Percentiles rank a stretch among this genome's conserved stretches.
These are phyloP conservation scores for Magnolia kwangsiensis DNA, from an alignment of 164 flowering plant species.

Conservation along the genomic window DNA sequence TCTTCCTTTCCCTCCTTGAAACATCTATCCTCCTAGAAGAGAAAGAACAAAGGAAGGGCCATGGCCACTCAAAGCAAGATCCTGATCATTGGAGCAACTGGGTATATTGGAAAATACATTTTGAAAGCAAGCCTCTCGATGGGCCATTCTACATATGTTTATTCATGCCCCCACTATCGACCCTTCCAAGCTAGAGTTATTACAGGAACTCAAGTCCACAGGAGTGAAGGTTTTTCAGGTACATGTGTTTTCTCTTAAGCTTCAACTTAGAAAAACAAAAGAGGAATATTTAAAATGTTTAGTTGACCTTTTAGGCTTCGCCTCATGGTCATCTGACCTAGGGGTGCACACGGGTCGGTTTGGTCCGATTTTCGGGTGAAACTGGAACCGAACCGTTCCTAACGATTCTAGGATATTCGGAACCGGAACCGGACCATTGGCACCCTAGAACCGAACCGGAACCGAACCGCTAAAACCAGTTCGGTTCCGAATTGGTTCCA, in stretches of 20 bases:
- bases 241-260: not conserved
- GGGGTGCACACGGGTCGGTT: too few relatives aligned
- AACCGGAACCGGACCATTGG: too few relatives aligned
- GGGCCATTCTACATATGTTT: slow-evolving; percentile 35
- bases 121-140: slow-evolving; percentile 31
- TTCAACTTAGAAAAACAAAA: not conserved
- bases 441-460: too few relatives aligned
- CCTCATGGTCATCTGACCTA: not conserved
- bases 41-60: not conserved
- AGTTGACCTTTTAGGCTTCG: not conserved
- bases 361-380: too few relatives aligned
- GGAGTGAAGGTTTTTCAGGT: slow-evolving; percentile 33
- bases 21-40: too few relatives aligned
- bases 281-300: too few relatives aligned
- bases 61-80: slow-evolving; percentile 27
- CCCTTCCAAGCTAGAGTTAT: slow-evolving; percentile 14
- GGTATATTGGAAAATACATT: slow-evolving; percentile 35
- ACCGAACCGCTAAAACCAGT: too few relatives aligned
- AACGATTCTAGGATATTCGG: too few relatives aligned
- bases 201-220: slow-evolving; percentile 22
- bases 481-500: too few relatives aligned
- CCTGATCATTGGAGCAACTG: slow-evolving; percentile 41
- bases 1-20: too few relatives aligned
- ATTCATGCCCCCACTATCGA: slow-evolving; percentile 26
- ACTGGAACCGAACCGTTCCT: too few relatives aligned